Conservation (phyloP, 2,329 filamentous ascomycete genomes). For the Pestalotiopsis sp. region DNA sequence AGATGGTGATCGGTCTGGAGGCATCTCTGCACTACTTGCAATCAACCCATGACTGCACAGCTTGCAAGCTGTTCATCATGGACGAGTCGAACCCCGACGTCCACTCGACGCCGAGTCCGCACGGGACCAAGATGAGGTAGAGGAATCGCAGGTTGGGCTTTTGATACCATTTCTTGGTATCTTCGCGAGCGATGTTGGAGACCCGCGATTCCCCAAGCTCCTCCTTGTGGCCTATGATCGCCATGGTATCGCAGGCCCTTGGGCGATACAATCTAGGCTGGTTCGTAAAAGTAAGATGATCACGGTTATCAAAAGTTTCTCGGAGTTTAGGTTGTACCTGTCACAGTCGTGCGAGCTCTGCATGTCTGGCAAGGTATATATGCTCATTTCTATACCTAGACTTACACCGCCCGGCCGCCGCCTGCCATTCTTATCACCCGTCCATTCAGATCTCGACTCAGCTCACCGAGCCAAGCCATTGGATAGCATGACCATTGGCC, state of each 20-base stretch:
- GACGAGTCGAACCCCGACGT: slow-evolving; percentile 44
- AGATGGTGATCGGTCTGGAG: neutral
- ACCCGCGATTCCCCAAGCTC: slow-evolving; percentile 34
- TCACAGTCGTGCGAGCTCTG: neutral
- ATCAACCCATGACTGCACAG: slow-evolving; percentile 37
- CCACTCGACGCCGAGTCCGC: slow-evolving; percentile 41
- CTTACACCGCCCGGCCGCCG: neutral
- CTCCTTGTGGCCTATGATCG: slow-evolving; percentile 34
- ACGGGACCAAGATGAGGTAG: slow-evolving; percentile 40
- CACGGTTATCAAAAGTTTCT: neutral
- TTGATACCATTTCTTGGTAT: slow-evolving; percentile 37
- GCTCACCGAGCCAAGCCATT: neutral
- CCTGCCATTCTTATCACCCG: neutral
- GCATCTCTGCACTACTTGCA: slow-evolving; percentile 24
- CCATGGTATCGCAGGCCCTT: slow-evolving; percentile 21
- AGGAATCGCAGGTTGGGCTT: slow-evolving; percentile 39
- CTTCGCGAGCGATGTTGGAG: slow-evolving; percentile 34
- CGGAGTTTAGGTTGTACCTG: neutral
- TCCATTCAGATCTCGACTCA: neutral
- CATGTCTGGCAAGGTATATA: neutral
- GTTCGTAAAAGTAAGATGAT: neutral
- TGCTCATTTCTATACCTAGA: neutral
- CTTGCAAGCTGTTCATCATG: slow-evolving; percentile 44
- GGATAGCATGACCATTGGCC: neutral
- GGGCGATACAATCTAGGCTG: neutral